These are phyloP conservation scores for Podospora tetraspora DNA, from an alignment of 495 filamentous ascomycete genomes.

Conservation along the genomic window DNA sequence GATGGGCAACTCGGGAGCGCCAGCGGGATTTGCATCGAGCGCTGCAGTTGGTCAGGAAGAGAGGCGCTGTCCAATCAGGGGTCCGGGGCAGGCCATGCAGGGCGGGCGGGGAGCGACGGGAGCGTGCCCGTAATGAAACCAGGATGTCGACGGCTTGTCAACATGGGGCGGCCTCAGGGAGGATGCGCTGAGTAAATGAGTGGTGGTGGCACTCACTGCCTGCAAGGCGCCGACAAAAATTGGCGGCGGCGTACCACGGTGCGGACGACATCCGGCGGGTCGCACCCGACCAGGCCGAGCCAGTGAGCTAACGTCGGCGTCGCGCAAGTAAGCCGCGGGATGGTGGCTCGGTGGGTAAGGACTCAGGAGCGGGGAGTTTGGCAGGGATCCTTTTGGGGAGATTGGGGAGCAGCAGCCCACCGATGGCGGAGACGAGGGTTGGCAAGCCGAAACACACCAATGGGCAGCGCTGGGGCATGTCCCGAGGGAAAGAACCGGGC, in stretches of 20 bases:
- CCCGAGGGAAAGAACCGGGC: neutral
- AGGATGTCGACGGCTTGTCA: neutral
- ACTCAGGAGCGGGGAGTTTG: neutral
- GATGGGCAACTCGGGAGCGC: neutral
- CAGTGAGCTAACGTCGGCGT: neutral
- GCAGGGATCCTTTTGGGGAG: neutral
- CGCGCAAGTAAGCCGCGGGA: neutral
- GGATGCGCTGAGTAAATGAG: neutral
- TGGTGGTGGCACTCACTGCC: no score
- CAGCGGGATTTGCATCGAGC: neutral
- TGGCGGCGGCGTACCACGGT: neutral
- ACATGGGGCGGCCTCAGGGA: neutral
- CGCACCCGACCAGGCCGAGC: neutral
- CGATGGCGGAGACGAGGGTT: neutral
- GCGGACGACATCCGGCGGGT: neutral
- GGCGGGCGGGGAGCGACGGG: neutral
- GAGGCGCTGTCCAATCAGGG: neutral
- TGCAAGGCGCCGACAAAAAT: neutral
- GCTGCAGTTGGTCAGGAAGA: neutral
- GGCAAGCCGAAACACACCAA: neutral
- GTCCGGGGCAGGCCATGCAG: neutral
- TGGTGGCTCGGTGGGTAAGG: no score
- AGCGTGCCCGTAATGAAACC: neutral
- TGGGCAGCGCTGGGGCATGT: neutral
- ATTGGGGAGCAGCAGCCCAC: neutral